Base-by-base conservation (phyloP, 352 stramenopile genomes). In the Pilasporangium apinafurcum region DNA sequence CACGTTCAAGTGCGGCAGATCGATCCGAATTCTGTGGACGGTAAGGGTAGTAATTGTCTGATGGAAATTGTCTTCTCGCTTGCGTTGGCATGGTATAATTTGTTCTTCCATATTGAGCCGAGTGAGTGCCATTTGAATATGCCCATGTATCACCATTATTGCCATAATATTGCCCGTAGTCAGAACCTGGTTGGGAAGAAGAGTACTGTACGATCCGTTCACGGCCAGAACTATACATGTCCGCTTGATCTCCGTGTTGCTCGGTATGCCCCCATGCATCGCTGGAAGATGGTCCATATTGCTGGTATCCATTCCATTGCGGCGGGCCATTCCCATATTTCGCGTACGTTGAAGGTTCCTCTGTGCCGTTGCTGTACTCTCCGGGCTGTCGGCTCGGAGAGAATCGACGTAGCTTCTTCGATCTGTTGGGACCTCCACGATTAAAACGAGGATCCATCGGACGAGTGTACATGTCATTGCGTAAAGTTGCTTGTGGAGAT, bases 371-470 rank as follows among this genome's bases (percentile, higher is more conserved):
- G 21, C 41, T 47, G 53, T 68, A 67, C 3, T 70, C 62, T 8
- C 38, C 25, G 14, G 37, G 44, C 2, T 25, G 26, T 25, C 25
- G 28, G 28, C 30, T 47, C 51, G 50, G 28, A 48, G 56, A 25
- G 35, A 51, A 48, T 53, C 67, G 47, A 20, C 33, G 8, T 20
- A 38, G n/a, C 33, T 38, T 38, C n/a, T 38, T 38, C 9, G 20
- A 25, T 20, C 16, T 38, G 33, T 8, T n/a, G 8, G 33, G 33
- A 13, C 42, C 29, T 0, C 20, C 30, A 18, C 53, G 61, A 17
- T 51, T 50, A 39, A 47, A 29, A 14, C 58, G 61, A 48, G 48
- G 54, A 41, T 72, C 65, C 22, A 38, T 21, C 14, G 37, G 59
- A 16, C 54, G 52, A 24, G 48, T 44, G 48, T 45, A 48, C 22